These are phyloP conservation scores for Acarospora socialis DNA, from an alignment of 2,329 filamentous ascomycete species.

Conservation along the genomic window DNA sequence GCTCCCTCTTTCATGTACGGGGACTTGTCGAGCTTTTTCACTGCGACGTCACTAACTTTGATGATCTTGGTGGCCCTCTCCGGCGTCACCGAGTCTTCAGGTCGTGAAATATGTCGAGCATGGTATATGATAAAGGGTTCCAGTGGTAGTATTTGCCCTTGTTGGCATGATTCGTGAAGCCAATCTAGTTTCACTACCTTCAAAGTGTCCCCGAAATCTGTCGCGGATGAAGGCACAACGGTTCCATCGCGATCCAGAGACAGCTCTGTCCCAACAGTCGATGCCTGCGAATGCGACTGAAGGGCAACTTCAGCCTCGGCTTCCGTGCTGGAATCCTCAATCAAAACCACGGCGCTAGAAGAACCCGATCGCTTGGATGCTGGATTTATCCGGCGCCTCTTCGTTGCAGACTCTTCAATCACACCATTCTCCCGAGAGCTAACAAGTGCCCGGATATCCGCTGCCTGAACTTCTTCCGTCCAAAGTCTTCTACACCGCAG, in stretches of 20 bases:
- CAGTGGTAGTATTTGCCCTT: slow-evolving; percentile 32
- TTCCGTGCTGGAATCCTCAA: slow-evolving; percentile 20
- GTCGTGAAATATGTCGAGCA: slow-evolving; percentile 26
- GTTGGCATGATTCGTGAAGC: slow-evolving; percentile 40
- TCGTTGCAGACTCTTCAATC: slow-evolving; percentile 8
- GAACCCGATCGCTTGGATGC: neutral
- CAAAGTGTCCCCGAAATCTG: slow-evolving; percentile 20
- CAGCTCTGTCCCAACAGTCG: slow-evolving; percentile 3
- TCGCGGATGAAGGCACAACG: neutral
- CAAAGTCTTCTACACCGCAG: slow-evolving; percentile 52
- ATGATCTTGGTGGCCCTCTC: slow-evolving; percentile 2
- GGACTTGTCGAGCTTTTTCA: no score
- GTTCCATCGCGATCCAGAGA: slow-evolving; percentile 1
- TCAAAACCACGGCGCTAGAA: neutral
- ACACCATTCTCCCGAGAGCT: neutral
- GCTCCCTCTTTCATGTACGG: neutral
- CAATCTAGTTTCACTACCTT: slow-evolving; percentile 46
- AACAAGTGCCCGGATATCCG: neutral
- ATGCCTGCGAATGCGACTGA: slow-evolving; percentile 1
- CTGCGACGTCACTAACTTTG: slow-evolving; percentile 12
- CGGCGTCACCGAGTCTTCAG: slow-evolving; percentile 3
- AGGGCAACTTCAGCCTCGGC: slow-evolving; percentile 17
- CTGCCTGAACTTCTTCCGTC: slow-evolving; percentile 24
- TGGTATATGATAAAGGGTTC: slow-evolving; percentile 41
- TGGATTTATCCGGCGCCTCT: slow-evolving; percentile 10